phyloP scores from a whole-genome alignment of 768 basidiomycete species.

The Tricholoma terreum region DNA sequence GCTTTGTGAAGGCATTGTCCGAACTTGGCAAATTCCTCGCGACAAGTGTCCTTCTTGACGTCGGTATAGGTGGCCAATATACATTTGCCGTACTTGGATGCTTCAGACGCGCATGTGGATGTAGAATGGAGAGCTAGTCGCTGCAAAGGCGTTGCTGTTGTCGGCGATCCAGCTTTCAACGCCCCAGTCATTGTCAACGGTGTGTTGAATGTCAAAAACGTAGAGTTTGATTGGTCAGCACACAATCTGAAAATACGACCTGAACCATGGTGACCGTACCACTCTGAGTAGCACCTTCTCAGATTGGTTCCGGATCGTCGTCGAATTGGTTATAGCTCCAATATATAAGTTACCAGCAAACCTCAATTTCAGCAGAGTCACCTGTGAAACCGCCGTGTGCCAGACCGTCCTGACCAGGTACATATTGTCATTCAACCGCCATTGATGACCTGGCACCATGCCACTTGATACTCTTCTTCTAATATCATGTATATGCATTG shows the following conservation, averaged over 20 bases:
- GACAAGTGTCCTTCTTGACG: slow-evolving; percentile 79
- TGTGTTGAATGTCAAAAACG: not conserved
- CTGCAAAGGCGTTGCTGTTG: slow-evolving; percentile 48
- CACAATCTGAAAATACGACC: not conserved
- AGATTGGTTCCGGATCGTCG: not conserved
- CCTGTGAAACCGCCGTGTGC: not conserved
- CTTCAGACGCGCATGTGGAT: slow-evolving; percentile 67
- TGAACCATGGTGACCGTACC: not conserved
- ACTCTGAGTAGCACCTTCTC: not conserved
- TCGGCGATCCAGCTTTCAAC: slow-evolving; percentile 22
- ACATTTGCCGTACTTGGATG: slow-evolving; percentile 84
- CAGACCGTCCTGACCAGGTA: not conserved
- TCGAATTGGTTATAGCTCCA: too few relatives aligned
- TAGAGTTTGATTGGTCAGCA: slow-evolving; percentile 7
- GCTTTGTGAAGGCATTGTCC: slow-evolving; percentile 75
- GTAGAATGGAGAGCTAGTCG: slow-evolving; percentile 71
- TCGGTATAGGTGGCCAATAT: slow-evolving; percentile 81
- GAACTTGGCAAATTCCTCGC: slow-evolving; percentile 80
- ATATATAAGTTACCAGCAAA: too few relatives aligned
- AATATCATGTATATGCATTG: slow-evolving; percentile 57
- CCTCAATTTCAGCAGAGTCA: not conserved
- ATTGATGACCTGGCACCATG: slow-evolving; percentile 32
- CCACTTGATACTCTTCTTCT: slow-evolving; percentile 54
- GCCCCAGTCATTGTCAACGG: slow-evolving; percentile 18
- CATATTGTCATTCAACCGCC: too few relatives aligned